phyloP scores from a whole-genome alignment of 371 early-diverging fungal genomes.

The Entomophthora muscae region DNA sequence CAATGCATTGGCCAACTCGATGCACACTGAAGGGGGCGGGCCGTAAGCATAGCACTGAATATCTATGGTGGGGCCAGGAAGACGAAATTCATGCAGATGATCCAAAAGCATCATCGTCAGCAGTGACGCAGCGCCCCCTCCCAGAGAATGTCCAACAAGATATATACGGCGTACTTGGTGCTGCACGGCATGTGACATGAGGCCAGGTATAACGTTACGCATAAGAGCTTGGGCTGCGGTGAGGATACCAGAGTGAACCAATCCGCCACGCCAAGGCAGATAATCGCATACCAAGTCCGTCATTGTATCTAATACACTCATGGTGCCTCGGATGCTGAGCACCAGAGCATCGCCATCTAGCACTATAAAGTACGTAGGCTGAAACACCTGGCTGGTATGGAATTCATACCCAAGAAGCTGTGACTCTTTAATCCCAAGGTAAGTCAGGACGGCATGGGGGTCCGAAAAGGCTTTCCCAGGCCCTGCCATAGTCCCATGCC shows the following conservation, averaged over 20 bases:
- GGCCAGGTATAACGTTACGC: conserved; percentile 39
- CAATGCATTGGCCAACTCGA: conserved; percentile 40
- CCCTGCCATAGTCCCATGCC: conserved; percentile 44
- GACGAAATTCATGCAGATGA: conserved; percentile 29
- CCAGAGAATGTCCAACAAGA: conserved; percentile 69
- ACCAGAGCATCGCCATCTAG: conserved; percentile 57
- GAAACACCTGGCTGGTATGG: conserved; percentile 44
- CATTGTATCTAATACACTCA: conserved; percentile 66
- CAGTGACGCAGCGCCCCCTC: conserved; percentile 61
- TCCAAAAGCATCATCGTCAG: conserved; percentile 57
- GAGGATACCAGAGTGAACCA: conserved; percentile 70
- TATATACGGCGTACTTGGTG: conserved; percentile 25
- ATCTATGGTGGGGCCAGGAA: conserved; percentile 14
- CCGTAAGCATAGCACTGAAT: conserved; percentile 34
- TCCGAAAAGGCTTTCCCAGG: conserved; percentile 39
- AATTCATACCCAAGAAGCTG: conserved; percentile 64
- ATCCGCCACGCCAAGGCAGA: conserved; percentile 66
- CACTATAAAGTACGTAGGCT: conserved; percentile 64
- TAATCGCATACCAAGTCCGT: conserved; percentile 80
- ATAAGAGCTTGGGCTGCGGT: conserved; percentile 63
- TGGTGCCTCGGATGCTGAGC: conserved; percentile 61
- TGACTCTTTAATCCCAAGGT: conserved; percentile 39
- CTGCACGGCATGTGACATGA: conserved; percentile 42
- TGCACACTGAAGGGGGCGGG: conserved; percentile 44
- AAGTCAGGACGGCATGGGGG: conserved; percentile 44